Conservation (phyloP, 805 yeast genomes). For the Grigorovia humatica region DNA sequence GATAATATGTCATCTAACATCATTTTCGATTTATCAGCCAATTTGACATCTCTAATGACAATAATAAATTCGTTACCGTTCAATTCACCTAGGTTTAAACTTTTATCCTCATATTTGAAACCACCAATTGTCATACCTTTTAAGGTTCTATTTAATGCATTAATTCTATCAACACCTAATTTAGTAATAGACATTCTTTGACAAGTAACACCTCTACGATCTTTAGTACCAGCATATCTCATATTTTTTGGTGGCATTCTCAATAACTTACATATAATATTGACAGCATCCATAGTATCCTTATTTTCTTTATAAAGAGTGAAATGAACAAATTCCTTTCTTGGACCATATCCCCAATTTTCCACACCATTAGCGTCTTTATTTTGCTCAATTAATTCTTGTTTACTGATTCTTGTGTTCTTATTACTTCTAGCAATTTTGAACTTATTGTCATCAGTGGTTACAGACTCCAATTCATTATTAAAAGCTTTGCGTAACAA, state of each 20-base stretch:
- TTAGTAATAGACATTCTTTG: constrained; percentile 66
- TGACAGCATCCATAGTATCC: constrained; percentile 94
- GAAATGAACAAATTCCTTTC: constrained; percentile 60
- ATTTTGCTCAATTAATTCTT: constrained; percentile 28
- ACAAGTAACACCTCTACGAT: constrained; percentile 89
- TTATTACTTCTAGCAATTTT: constrained; percentile 46
- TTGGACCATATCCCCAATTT: constrained; percentile 65
- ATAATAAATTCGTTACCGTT: constrained; percentile 83
- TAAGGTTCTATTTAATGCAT: constrained; percentile 62
- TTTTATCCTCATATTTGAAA: constrained; percentile 52
- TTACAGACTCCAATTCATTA: constrained; percentile 67
- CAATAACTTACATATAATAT: constrained; percentile 58
- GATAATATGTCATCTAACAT: constrained; percentile 38
- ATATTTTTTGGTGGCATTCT: constrained; percentile 62
- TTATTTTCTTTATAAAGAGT: constrained; percentile 86
- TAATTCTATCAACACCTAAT: constrained; percentile 64
- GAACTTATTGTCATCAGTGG: constrained; percentile 59
- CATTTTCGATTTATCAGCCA: constrained; percentile 23
- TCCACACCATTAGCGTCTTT: constrained; percentile 41
- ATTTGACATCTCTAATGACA: constrained; percentile 63
- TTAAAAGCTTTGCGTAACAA: constrained; percentile 63
- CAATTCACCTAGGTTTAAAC: constrained; percentile 70
- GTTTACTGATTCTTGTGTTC: constrained; percentile 31
- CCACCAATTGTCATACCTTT: constrained; percentile 75
- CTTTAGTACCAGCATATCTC: constrained; percentile 91